Base-by-base conservation (phyloP, 345 rosid species). In the Fremontodendron californicum region DNA sequence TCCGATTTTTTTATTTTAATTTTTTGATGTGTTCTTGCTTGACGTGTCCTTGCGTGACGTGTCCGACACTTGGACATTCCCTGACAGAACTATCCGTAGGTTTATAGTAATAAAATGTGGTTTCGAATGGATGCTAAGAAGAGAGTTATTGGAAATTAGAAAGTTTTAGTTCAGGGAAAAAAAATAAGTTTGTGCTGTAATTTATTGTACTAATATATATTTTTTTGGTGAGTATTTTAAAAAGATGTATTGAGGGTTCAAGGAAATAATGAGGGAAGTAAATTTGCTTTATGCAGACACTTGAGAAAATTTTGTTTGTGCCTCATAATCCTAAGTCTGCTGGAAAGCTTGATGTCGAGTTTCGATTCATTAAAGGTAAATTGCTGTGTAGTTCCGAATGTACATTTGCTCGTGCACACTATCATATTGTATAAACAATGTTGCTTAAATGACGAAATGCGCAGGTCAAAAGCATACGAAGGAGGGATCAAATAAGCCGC, bases 401-500 rank as follows among this genome's bases (percentile, higher is more conserved):
- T 31, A 10, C 6, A 3, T 45, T 29, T n/a, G n/a, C n/a, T n/a
- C n/a, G n/a, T n/a, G 29, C 10, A 33, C 0, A 7, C 45, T 51
- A 19, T 51, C 57, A n/a, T 49, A 33, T 23, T 51, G 18, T 51
- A 63, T 45, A 18, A 42, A 18, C 27, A 10, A 54, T 39, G 19
- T 40, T 46, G 73, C 76, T 23, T 78, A 60, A 69, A 10, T 75
- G 73, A 64, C 25, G 46, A 19, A 21, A 73, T 78, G 13, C 58
- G 46, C 80, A 95, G 99, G 89, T 82, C 90, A 90, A 74, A 95
- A 83, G 78, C 78, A 87, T 77, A 93, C 97, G 3, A 93, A 90
- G 81, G 92, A 90, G 85, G 96, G 88, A 81, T 89, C 98, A 43
- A 86, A 87, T 42, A 90, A 92, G 87, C 94, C 96, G 55, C 91